These are phyloP conservation scores for Camellia japonica DNA, from an alignment of 148 eudicot species.

Conservation along the genomic window DNA sequence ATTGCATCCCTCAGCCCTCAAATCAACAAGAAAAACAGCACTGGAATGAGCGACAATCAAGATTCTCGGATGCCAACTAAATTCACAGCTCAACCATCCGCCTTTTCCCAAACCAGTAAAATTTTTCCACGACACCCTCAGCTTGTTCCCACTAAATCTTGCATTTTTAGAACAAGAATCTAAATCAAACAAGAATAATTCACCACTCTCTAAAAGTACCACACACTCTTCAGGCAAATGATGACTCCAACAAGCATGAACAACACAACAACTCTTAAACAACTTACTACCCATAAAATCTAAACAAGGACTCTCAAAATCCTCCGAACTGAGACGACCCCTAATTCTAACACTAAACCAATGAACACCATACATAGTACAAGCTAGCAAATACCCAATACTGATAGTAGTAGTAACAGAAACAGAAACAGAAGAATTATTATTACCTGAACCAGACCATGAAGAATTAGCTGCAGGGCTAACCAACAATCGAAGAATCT, in stretches of 20 bases:
- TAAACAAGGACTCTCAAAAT: conserved; percentile 30
- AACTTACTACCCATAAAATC: conserved; percentile 40
- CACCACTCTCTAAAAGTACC: conserved; percentile 67
- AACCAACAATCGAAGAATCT: conserved; percentile 48
- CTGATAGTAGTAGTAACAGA: conserved; percentile 11
- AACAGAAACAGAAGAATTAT: background rate
- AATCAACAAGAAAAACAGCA: conserved; percentile 66
- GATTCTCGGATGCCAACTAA: conserved; percentile 78
- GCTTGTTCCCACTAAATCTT: conserved; percentile 36
- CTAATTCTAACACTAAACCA: conserved; percentile 50
- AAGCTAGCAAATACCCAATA: conserved; percentile 65
- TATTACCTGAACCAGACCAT: conserved; percentile 4
- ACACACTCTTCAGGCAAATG: conserved; percentile 63
- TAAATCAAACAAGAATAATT: conserved; percentile 59
- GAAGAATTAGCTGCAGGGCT: conserved; percentile 27
- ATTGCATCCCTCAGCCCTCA: conserved; percentile 41
- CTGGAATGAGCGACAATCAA: conserved; percentile 53
- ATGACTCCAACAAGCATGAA: conserved; percentile 75
- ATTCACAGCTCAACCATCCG: conserved; percentile 79
- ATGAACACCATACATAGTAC: conserved; percentile 52
- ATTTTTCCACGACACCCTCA: conserved; percentile 46
- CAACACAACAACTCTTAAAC: conserved; percentile 48
- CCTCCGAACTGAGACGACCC: conserved; percentile 10
- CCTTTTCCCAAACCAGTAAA: conserved; percentile 15
- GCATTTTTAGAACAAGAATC: conserved; percentile 15